These are phyloP conservation scores for Phytophthora constricta DNA, from an alignment of 352 stramenopile genomes.

Conservation along the genomic window DNA sequence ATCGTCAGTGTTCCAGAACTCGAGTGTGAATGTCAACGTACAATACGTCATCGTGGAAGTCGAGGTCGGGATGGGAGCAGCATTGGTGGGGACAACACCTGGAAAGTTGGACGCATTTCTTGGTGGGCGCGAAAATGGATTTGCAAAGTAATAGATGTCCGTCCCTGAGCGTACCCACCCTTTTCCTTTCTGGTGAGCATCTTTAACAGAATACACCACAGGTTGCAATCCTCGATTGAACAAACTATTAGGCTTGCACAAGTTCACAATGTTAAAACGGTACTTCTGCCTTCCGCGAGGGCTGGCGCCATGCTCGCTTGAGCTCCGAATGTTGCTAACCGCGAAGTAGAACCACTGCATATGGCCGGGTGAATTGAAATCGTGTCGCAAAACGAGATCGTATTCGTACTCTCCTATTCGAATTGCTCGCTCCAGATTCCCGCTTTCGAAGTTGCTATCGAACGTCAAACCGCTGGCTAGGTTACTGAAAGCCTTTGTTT, in stretches of 20 bases:
- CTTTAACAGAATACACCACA: conserved; percentile 85
- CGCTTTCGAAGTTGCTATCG: conserved; percentile 93
- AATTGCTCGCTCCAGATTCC: conserved; percentile 88
- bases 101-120: conserved; percentile 15
- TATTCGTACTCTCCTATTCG: conserved; percentile 89
- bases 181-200: conserved; percentile 53
- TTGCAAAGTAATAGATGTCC: conserved; percentile 90
- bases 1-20: conserved; percentile 78
- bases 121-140: conserved; percentile 52
- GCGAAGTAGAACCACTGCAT: conserved; percentile 97
- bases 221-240: conserved; percentile 93
- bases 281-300: conserved; percentile 47
- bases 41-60: conserved; percentile 59
- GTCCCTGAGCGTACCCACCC: conserved; percentile 81
- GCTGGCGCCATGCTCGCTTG: background rate
- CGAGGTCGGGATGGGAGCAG: background rate
- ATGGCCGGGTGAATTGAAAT: conserved; percentile 85
- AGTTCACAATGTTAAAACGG: conserved; percentile 93
- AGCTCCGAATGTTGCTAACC: conserved; percentile 72
- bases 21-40: conserved; percentile 90
- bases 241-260: conserved; percentile 92
- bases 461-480: conserved; percentile 74
- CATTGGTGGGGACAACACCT: conserved; percentile 8
- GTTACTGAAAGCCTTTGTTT: conserved; percentile 26
- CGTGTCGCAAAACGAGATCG: conserved; percentile 87